phyloP scores from a whole-genome alignment of 148 eudicot species.

The Rhododendron henanense region DNA sequence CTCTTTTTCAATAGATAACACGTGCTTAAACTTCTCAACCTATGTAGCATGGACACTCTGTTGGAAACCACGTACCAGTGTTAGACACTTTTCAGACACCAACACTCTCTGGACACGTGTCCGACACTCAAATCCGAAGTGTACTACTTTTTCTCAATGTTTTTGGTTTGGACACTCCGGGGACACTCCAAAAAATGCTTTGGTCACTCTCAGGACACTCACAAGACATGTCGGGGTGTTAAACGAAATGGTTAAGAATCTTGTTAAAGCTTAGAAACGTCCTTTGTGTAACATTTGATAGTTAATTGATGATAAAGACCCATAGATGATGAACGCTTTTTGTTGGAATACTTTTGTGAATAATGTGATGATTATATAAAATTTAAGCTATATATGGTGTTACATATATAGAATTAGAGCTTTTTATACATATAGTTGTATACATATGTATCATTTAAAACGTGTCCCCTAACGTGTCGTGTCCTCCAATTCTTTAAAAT shows the following conservation, averaged over 20 bases:
- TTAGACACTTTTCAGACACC: too few relatives aligned
- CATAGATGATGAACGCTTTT: neutral
- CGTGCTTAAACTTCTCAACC: neutral
- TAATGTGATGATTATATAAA: neutral
- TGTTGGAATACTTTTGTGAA: neutral
- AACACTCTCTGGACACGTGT: too few relatives aligned
- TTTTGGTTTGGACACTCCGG: neutral
- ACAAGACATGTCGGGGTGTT: neutral
- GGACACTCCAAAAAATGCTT: neutral
- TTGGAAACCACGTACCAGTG: too few relatives aligned
- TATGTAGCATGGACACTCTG: too few relatives aligned
- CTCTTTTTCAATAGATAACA: too few relatives aligned
- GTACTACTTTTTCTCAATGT: neutral
- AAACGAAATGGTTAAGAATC: neutral
- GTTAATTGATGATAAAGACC: neutral
- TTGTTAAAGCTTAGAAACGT: neutral
- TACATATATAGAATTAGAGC: too few relatives aligned
- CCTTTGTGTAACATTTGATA: too few relatives aligned
- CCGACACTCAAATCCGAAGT: neutral
- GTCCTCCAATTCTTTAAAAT: neutral
- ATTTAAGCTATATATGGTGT: neutral
- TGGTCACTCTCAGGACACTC: neutral
- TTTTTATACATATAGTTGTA: too few relatives aligned
- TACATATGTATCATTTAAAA: too few relatives aligned
- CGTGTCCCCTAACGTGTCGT: neutral